These are phyloP conservation scores for Calophaca sinica DNA, from an alignment of 306 rosid species.

Conservation along the genomic window DNA sequence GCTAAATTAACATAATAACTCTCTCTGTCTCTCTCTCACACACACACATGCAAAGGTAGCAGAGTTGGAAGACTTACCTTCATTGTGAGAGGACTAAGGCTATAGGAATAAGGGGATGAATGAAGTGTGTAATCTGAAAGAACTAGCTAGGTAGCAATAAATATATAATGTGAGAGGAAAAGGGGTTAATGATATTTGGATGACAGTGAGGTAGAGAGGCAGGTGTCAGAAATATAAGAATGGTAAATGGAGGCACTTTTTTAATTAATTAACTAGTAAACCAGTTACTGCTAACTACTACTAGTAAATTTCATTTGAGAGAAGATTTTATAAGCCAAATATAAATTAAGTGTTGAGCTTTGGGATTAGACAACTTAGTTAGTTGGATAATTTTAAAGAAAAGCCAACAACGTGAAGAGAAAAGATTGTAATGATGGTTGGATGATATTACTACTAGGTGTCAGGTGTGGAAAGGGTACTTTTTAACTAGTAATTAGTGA, in stretches of 20 bases:
- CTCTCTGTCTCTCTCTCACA: not conserved
- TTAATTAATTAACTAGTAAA: slow-evolving; percentile 6
- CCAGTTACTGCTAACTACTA: not conserved
- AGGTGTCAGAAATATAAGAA: slow-evolving; percentile 36
- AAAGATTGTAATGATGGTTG: slow-evolving; percentile 21
- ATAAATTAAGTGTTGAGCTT: slow-evolving; percentile 40
- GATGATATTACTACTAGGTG: slow-evolving; percentile 24
- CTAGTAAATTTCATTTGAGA: slow-evolving; percentile 1
- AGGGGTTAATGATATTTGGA: slow-evolving; percentile 39
- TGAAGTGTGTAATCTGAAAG: slow-evolving; percentile 38
- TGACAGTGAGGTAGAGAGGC: slow-evolving; percentile 31
- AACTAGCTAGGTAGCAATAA: slow-evolving; percentile 38
- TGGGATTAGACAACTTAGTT: slow-evolving; percentile 54
- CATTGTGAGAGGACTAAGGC: slow-evolving; percentile 55
- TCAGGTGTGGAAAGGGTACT: slow-evolving; percentile 1
- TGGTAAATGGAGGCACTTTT: slow-evolving; percentile 1
- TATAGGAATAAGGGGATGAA: slow-evolving; percentile 36
- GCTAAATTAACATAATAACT: not conserved
- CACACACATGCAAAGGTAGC: not conserved
- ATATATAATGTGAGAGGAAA: slow-evolving; percentile 49
- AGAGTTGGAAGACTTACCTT: slow-evolving; percentile 57
- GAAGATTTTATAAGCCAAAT: slow-evolving; percentile 53
- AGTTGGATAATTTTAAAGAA: not conserved
- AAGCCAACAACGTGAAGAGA: slow-evolving; percentile 17
- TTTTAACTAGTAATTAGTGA: slow-evolving; percentile 42